Evolutionary conservation across 495 filamentous ascomycete genomes (phyloP).

Genomic region (Neurospora sp.): DNA sequence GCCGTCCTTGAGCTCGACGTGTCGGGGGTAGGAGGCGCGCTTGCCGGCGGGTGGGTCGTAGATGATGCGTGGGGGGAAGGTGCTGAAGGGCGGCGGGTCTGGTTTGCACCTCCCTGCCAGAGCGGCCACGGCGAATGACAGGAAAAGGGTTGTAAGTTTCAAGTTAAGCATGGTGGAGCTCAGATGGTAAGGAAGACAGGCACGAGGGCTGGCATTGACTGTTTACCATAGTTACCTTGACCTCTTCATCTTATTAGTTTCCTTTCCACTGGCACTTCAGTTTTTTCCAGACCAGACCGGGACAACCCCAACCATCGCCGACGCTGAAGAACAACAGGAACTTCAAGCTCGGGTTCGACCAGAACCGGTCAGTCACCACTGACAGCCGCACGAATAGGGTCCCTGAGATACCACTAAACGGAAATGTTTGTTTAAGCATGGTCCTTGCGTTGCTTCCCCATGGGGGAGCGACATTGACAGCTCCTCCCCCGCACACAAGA

Average conservation of each 20-base stretch:
- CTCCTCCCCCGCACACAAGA: neutral
- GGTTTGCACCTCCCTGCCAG: neutral
- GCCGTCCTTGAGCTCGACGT: constrained; percentile 36
- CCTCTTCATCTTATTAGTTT: neutral
- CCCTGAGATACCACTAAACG: neutral
- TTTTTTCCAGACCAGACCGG: neutral
- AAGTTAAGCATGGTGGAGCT: neutral
- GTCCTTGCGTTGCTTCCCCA: neutral
- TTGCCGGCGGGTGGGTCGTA: constrained; percentile 27
- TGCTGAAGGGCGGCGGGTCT: constrained; percentile 1
- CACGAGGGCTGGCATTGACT: neutral
- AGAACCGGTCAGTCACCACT: neutral
- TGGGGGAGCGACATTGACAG: neutral
- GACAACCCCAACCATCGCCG: neutral
- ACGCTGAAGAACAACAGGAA: neutral
- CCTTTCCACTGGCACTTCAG: neutral
- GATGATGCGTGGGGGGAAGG: constrained; percentile 27
- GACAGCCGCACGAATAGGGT: neutral
- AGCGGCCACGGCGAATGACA: neutral
- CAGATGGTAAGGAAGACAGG: neutral
- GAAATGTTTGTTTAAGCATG: too few relatives aligned
- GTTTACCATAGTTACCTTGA: neutral
- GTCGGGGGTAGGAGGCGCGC: constrained; percentile 43
- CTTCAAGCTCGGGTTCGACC: neutral
- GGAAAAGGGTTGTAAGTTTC: neutral